These are phyloP conservation scores for Hypoxylon sp. DNA, from an alignment of 2,329 filamentous ascomycete species.

Conservation along the genomic window DNA sequence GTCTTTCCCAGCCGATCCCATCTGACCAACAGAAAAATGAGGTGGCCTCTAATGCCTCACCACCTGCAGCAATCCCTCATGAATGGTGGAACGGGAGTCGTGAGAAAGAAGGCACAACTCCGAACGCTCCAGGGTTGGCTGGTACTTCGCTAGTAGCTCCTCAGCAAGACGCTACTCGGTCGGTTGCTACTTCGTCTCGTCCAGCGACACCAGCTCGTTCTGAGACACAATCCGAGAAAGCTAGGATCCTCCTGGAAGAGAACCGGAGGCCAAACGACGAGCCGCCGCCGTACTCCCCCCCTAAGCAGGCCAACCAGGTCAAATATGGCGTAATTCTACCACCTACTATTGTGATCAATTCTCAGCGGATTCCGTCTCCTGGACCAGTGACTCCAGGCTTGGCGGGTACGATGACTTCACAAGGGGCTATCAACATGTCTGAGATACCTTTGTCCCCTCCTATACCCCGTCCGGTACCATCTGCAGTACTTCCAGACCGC, in stretches of 20 bases:
- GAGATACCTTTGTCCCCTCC: slow-evolving; percentile 68
- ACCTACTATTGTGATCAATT: slow-evolving; percentile 62
- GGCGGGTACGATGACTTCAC: slow-evolving; percentile 71
- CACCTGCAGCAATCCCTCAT: slow-evolving; percentile 21
- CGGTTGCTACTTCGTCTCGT: slow-evolving; percentile 50
- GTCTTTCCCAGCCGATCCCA: slow-evolving; percentile 53
- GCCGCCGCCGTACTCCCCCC: slow-evolving; percentile 70
- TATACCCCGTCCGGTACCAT: slow-evolving; percentile 40
- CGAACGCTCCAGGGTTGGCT: slow-evolving; percentile 38
- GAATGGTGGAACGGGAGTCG: slow-evolving; percentile 51
- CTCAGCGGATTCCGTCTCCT: slow-evolving; percentile 68
- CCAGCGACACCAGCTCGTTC: slow-evolving; percentile 38
- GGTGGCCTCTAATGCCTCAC: slow-evolving; percentile 11
- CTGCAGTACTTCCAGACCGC: slow-evolving; percentile 58
- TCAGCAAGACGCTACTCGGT: slow-evolving; percentile 41
- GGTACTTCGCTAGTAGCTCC: slow-evolving; percentile 38
- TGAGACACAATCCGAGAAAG: slow-evolving; percentile 56
- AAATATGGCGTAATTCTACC: slow-evolving; percentile 72
- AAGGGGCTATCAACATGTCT: slow-evolving; percentile 71
- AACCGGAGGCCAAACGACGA: slow-evolving; percentile 55
- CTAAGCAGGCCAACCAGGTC: slow-evolving; percentile 57
- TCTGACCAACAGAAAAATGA: slow-evolving; percentile 53
- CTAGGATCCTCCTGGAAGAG: slow-evolving; percentile 56
- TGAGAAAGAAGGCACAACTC: slow-evolving; percentile 45
- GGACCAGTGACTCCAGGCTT: slow-evolving; percentile 73